Base-by-base conservation (phyloP, 768 basidiomycete genomes). In the Cystofilobasidium bisporidii region DNA sequence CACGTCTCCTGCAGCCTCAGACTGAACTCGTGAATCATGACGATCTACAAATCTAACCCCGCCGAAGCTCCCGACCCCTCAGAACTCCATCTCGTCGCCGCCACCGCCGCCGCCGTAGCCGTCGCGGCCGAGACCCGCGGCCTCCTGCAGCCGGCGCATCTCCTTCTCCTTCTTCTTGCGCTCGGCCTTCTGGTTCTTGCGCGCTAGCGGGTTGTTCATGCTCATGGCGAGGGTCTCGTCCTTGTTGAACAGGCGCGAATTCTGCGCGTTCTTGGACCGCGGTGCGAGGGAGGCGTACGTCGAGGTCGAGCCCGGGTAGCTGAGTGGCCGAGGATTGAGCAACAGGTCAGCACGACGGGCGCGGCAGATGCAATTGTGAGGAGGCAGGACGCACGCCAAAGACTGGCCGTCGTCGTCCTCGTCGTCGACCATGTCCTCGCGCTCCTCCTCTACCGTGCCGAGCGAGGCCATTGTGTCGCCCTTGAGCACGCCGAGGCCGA, bases 121-220 rank as follows among this genome's bases (percentile, higher is more conserved):
- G 10, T 58, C 38, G 56, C 38, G 38, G 18, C 18, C 24, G 8
- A 33, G 56, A 8, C 38, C 38, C 2, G 56, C 32, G 24, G 30
- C 38, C 30, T 32, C 32, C 30, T 58, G 30, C 18, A 61, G 18
- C 12, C 64, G 17, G 26, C 45, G 62, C 18, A 41, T 50, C 53
- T 69, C 68, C 74, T 83, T 84, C 72, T 83, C 79, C 43, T 82
- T 83, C 71, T 79, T 79, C 79, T 87, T 88, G 58, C 83, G 82
- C 55, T 84, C 85, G 73, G 78, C 81, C 78, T 87, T 88, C 72
- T 87, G 71, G 71, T 80, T 77, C 72, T 79, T 81, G 69, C 86
- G 77, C 64, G 80, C 83, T 69, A 88, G 71, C 18, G 87, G 86
- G 74, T 87, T 86, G 64, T 81, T 78, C 67, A 74, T 73, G 17